These are phyloP conservation scores for Melampsora medusae DNA, from an alignment of 1,284 basidiomycete genomes.

Conservation along the genomic window DNA sequence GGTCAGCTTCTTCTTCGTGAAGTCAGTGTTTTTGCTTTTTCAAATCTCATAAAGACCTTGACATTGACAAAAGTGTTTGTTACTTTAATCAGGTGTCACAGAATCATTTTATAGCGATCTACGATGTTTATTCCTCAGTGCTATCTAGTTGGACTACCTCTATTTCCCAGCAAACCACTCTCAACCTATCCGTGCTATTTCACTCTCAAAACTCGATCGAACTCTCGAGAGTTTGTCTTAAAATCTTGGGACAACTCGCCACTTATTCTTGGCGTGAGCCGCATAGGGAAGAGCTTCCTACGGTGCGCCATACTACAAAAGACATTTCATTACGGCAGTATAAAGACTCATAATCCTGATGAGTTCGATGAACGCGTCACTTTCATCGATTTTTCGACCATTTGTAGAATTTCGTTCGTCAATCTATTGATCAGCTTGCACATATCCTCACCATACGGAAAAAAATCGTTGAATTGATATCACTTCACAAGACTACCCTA, in stretches of 20 bases:
- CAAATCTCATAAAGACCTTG: neutral
- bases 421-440: conserved; percentile 26
- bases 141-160: conserved; percentile 29
- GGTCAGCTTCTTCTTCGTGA: conserved; percentile 36
- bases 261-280: conserved; percentile 40
- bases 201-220: conserved; percentile 33
- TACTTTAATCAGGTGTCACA: conserved; percentile 12
- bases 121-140: conserved; percentile 20
- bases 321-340: neutral
- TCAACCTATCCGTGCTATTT: conserved; percentile 36
- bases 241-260: conserved; percentile 30
- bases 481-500: conserved; percentile 21
- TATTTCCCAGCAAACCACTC: conserved; percentile 25
- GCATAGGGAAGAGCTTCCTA: conserved; percentile 27
- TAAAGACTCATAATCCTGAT: neutral
- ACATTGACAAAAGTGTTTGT: neutral
- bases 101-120: conserved; percentile 30
- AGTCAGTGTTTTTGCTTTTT: conserved; percentile 2
- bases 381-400: neutral
- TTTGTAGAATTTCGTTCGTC: conserved; percentile 28
- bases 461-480: conserved; percentile 8
- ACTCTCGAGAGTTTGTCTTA: conserved; percentile 33
- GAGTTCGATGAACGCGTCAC: neutral
- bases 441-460: conserved; percentile 24
- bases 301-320: conserved; percentile 9